Evolutionary conservation across 768 basidiomycete genomes (phyloP), one percentile per base, ranked within the genome.

Genomic region (Xanthoconium purpureum): DNA sequence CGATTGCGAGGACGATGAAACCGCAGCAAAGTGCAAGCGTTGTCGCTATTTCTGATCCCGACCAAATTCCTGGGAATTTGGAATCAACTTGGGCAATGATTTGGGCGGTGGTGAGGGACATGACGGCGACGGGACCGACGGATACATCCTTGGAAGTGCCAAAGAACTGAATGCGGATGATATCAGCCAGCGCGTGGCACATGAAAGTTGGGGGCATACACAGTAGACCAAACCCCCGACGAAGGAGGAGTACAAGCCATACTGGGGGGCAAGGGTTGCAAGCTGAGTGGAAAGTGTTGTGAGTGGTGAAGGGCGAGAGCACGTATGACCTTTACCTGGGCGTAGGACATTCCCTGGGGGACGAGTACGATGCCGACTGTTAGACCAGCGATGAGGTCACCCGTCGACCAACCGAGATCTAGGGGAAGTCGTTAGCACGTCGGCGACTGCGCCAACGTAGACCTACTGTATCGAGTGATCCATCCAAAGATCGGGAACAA

Each of bases 51-150:
- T 84, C 77, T 2, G 89, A 86, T 1, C 76, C 78, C 5, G 73
- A 62, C 83, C 84, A 96, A 63, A 77, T 66, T n/a, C 73, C 74
- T 1, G 83, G 86, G 63, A 84, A 74, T 11, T 69, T 63, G 0
- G 75, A 64, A 43, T 87, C 65, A 50, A 97, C 83, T 36, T 80
- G 71, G 14, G 79, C 75, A 67, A 98, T 90, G 60, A 98, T 85
- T 69, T 91, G 84, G 9, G 91, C 81, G 17, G 86, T 84, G 18
- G 90, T 89, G 49, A 97, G 80, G 3, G 93, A 95, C 94, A 99
- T 97, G 69, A 99, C 96, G 9, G 97, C 96, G 63, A 98, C 96
- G 3, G 97, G 97, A 48, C 97, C 97, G 63, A 99, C 98, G n/a
- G 94, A 95, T 40, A 99, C 91, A 77, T 99, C 97, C 73, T 98